Base-by-base conservation (phyloP, 148 eudicot species). In the Diospyros kaki region DNA sequence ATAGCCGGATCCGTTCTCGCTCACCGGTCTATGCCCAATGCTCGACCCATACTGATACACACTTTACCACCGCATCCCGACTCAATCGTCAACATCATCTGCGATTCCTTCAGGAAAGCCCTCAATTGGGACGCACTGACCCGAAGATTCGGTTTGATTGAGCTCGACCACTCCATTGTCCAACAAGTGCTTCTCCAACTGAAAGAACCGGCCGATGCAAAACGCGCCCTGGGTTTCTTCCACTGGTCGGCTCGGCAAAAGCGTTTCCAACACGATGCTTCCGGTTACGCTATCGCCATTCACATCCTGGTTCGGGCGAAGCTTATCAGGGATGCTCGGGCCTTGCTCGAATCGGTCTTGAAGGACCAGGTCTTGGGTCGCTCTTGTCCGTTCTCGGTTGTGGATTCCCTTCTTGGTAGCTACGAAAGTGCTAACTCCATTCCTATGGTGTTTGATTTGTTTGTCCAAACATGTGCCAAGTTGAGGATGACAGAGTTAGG, bases 391-490 rank as follows among this genome's bases (percentile, higher is more conserved):
- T 77, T 85, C 74, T 9, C 54, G 8, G 79, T 89, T 69, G 86
- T 87, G 66, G 87, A 85, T 80, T 73, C 81, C 71, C 78, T 94
- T 41, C 39, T 94, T 53, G 69, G 68, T 78, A 89, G 88, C 54
- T 90, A 90, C 54, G 78, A 50, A 73, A 56, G 50, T 28, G 72
- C 85, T 9, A 76, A 83, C 48, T 89, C 93, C 1, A 82, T 76
- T 45, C 83, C 96, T 1, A 86, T 87, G 79, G 97, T 94, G 69
- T 94, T 92, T 79, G 98, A 94, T 72, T 80, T 92, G 81, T 82
- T 94, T 79, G 85, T 92, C 52, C 97, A 89, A 84, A 78, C 82
- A 62, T 92, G 85, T 84, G 85, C 97, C 42, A 92, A 90, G 84
- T 78, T 90, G 79, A 80, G 96, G 63, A 85, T 84, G 90, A 58